Base-by-base conservation (phyloP, 2,329 filamentous ascomycete genomes). In the Trichoderma arundinaceum region DNA sequence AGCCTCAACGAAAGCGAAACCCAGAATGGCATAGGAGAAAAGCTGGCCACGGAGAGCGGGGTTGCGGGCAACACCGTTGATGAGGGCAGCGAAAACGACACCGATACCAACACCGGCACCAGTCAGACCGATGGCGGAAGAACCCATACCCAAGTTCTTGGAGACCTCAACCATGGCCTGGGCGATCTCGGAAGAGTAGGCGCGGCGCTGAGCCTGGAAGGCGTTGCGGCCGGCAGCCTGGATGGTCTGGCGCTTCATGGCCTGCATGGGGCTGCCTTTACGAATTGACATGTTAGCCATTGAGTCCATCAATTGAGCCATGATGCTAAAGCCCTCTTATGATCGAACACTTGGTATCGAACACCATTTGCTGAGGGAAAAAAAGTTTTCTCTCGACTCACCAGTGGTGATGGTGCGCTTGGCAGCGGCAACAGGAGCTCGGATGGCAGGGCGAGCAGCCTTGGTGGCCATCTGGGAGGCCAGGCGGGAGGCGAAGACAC, bases 61-160 rank as follows among this genome's bases (percentile, higher is more conserved):
- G 91, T 96, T 96, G 86, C 92, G 92, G 86, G 92, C 91, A 81
- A 95, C 92, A 84, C 89, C 89, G 83, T 91, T 89, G 79, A 96
- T 87, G 80, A 96, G 91, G 77, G 91, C 89, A 79, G 90, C 92
- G 88, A 96, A 96, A 80, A 96, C 92, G 79, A 94, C 89, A 87
- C 92, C 92, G 83, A 95, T 96, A 92, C 92, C 92, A 82, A 95
- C 92, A 92, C 92, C 91, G 79, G 91, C 90, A 90, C 90, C 90
- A 79, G 90, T 92, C 78, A 96, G 90, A 90, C 92, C 92, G 79
- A 96, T 93, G 85, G 92, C 92, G 78, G 92, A 92, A 75, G 89
- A 85, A 83, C 91, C 91, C 90, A 93, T 93, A 87, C 91, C 91
- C 78, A 93, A 81, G 89, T 93, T 93, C 88, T 92, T 91, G 82